Base-by-base conservation (phyloP, 805 yeast species). In the Ogataea ramenticola region DNA sequence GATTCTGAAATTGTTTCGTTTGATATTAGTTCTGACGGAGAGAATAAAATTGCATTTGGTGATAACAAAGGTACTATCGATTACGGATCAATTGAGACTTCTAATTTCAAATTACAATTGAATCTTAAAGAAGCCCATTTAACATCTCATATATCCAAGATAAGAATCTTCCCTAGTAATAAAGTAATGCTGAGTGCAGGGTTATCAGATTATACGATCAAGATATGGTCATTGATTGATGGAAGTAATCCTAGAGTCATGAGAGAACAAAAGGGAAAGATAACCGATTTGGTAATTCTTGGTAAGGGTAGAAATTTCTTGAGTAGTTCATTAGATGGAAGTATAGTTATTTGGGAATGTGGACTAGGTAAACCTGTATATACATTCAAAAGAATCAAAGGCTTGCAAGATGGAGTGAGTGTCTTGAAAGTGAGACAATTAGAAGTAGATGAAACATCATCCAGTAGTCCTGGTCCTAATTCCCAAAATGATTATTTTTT, bases 291-390 rank as follows among this genome's bases (percentile, higher is more conserved):
- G 2, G 69, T 60, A 3, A 52, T 82, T 48, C 62, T 85, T 17
- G 89, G 79, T 0, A 63, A 75, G 16, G 95, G 95, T 1, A 64
- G 91, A 35, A 84, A 85, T 54, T 65, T 86, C 46, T 48, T 82
- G 17, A 72, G 82, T 7, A 64, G 79, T 11, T 71, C 78, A 7
- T 42, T 49, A 4, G 86, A 79, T 56, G 86, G 86, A 1, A 54
- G 74, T 0, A 65, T 82, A 1, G 68, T 64, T 36, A 54, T 86
- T 32, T 85, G 89, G 90, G 91, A 84, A 52, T 76, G 87, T 57
- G 81, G 85, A 0, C 54, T 72, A 1, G 87, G 82, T 1, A 43
- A 53, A 17, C 52, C 61, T 9, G 55, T 82, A 4, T 62, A 70
- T 51, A 60, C 65, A 32, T 68, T 77, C 42, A 48, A 52, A 8